phyloP scores from a whole-genome alignment of 805 yeast species.

The Wickerhamiella bombiphila region DNA sequence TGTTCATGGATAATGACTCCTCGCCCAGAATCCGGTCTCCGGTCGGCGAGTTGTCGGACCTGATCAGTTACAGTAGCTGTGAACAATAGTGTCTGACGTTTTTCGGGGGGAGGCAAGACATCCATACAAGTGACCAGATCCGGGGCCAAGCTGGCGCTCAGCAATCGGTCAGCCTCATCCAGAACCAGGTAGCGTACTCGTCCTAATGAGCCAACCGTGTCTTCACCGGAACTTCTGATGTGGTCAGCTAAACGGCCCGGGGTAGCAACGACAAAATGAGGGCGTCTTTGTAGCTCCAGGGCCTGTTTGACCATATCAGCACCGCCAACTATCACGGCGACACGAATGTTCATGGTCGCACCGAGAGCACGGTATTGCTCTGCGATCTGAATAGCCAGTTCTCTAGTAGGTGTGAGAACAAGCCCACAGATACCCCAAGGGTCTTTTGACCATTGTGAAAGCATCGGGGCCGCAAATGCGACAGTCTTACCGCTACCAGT shows the following conservation, averaged over 20 bases:
- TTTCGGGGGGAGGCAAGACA: slow-evolving; percentile 52
- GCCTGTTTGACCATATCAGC: slow-evolving; percentile 87
- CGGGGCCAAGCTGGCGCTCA: slow-evolving; percentile 68
- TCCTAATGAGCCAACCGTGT: slow-evolving; percentile 63
- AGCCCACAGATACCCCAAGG: slow-evolving; percentile 88
- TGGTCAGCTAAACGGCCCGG: slow-evolving; percentile 96
- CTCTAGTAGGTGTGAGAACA: slow-evolving; percentile 77
- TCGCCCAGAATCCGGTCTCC: slow-evolving; percentile 36
- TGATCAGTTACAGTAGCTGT: slow-evolving; percentile 95
- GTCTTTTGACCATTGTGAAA: slow-evolving; percentile 86
- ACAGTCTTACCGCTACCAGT: slow-evolving; percentile 97
- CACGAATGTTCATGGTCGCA: slow-evolving; percentile 68
- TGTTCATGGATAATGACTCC: slow-evolving; percentile 43
- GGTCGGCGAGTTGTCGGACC: slow-evolving; percentile 60
- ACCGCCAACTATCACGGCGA: slow-evolving; percentile 86
- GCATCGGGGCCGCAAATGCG: slow-evolving; percentile 96
- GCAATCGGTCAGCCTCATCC: slow-evolving; percentile 90
- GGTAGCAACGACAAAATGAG: slow-evolving; percentile 92
- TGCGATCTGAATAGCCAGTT: slow-evolving; percentile 89
- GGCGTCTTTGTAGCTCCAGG: slow-evolving; percentile 60
- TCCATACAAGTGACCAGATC: slow-evolving; percentile 62
- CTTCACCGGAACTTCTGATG: slow-evolving; percentile 74
- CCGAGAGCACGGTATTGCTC: slow-evolving; percentile 94
- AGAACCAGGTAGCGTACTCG: slow-evolving; percentile 70
- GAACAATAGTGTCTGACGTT: slow-evolving; percentile 77